Evolutionary conservation across 768 basidiomycete genomes (phyloP).

Genomic region (Rhodotorula taiwanensis): DNA sequence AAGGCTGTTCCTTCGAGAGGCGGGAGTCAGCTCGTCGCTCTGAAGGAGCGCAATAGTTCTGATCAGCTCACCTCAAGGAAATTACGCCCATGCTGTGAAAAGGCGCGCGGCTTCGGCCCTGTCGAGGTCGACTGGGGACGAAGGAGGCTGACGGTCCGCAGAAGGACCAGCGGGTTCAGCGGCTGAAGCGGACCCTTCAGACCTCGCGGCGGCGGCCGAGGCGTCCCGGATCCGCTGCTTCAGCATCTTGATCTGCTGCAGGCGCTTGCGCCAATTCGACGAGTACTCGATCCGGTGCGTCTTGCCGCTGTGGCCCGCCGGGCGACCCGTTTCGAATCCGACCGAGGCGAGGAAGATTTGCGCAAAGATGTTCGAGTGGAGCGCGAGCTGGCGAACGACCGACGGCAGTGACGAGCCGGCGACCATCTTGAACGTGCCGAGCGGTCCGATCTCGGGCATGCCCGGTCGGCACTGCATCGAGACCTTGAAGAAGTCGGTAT

Average conservation of each 20-base stretch:
- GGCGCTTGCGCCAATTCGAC: conserved; percentile 35
- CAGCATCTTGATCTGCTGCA: conserved; percentile 36
- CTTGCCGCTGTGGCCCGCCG: conserved; percentile 16
- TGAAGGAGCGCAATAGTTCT: too few relatives aligned
- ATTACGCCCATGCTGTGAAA: conserved; percentile 27
- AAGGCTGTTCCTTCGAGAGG: too few relatives aligned
- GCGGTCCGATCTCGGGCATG: conserved; percentile 88
- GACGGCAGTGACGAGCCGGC: conserved; percentile 77
- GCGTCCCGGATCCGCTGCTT: conserved; percentile 16
- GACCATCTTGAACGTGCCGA: conserved; percentile 90
- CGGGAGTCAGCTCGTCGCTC: too few relatives aligned
- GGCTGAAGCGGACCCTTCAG: not conserved
- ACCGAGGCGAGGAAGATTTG: conserved; percentile 53
- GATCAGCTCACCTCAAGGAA: too few relatives aligned
- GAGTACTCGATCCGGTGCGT: conserved; percentile 31
- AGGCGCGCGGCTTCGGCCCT: conserved; percentile 25
- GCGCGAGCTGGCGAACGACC: conserved; percentile 78
- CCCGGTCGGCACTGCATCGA: conserved; percentile 78
- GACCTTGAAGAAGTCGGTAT: conserved; percentile 81
- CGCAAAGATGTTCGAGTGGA: conserved; percentile 84
- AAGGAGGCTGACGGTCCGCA: not conserved
- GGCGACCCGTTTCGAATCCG: conserved; percentile 28
- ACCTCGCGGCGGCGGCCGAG: not conserved
- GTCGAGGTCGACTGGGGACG: conserved; percentile 24
- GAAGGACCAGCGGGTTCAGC: not conserved